Base-by-base conservation (phyloP, 345 rosid species). In the Trapa incisa region DNA sequence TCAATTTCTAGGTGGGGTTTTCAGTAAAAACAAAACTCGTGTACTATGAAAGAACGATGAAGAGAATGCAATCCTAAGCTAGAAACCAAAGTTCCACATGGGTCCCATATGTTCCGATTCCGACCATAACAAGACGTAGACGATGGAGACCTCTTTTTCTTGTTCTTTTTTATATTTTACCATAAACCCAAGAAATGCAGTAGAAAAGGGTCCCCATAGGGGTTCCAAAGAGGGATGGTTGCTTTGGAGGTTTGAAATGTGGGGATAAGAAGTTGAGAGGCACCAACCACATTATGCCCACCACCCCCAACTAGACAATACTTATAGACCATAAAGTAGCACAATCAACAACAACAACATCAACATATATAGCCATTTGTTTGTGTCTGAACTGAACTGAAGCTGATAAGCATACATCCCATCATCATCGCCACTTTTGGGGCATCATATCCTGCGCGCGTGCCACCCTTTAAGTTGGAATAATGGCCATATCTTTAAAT, bases 391-490 rank as follows among this genome's bases (percentile, higher is more conserved):
- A 22, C 29, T 22, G 29, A 22, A 22, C 29, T 22, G 29, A 22
- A 22, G 29, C 29, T 22, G 29, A 22, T 22, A 22, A 22, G 29
- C 29, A 22, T 22, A 22, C 29, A 22, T 22, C 29, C 29, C 29
- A 22, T 22, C 16, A 7, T 52, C n/a, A 36, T 38, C 45, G 65
- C 61, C 0, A 41, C 43, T 41, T 63, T 71, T 37, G 65, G 42
- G 54, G 43, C 64, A 47, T 63, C 13, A 56, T 67, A 37, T 33
- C 8, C 45, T 8, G 45, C 48, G 12, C 48, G 11, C 68, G 80
- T 80, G 75, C 74, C 76, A 70, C 39, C 72, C 62, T 68, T 29
- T 52, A 50, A 39, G 70, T 72, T 68, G 66, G 72, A 71, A 65
- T 53, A 42, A 74, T 72, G 70, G 16, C 74, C 29, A 22, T 22